Evolutionary conservation across 2,329 filamentous ascomycete genomes (phyloP).

Genomic region (Decorospora gaudefroyi): DNA sequence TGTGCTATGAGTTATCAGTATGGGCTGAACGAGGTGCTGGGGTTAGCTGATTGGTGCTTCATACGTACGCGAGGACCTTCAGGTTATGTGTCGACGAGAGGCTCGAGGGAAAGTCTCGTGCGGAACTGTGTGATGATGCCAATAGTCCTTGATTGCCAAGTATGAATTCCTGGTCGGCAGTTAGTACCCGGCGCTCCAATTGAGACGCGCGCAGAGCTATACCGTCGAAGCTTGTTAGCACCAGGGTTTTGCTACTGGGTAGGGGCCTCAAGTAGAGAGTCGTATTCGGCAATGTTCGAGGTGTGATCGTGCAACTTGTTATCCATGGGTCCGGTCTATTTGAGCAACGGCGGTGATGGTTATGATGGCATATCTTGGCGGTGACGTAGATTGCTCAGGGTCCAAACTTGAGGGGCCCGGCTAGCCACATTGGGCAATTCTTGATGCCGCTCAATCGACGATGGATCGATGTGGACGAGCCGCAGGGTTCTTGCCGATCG

Average conservation of each 20-base stretch:
- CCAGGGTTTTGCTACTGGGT: too few relatives aligned
- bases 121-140: too few relatives aligned
- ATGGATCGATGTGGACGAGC: conserved; percentile 7
- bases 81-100: too few relatives aligned
- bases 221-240: too few relatives aligned
- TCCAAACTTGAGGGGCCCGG: conserved; percentile 17
- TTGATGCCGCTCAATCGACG: conserved; percentile 9
- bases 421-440: conserved; percentile 10
- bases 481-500: conserved; percentile 5
- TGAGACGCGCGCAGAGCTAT: too few relatives aligned
- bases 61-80: background rate
- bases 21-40: background rate
- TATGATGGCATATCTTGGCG: conserved; percentile 22
- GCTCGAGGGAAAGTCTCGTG: too few relatives aligned
- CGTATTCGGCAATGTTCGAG: background rate
- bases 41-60: background rate
- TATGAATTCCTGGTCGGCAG: too few relatives aligned
- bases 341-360: conserved; percentile 10
- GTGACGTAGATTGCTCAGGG: conserved; percentile 20
- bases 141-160: too few relatives aligned
- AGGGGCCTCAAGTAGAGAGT: background rate
- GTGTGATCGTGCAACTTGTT: background rate
- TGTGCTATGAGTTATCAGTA: background rate
- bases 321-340: conserved; percentile 9
- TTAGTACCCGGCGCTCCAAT: too few relatives aligned